Evolutionary conservation across 352 stramenopile genomes (phyloP).

Genomic region (Thraustotheca clavata): DNA sequence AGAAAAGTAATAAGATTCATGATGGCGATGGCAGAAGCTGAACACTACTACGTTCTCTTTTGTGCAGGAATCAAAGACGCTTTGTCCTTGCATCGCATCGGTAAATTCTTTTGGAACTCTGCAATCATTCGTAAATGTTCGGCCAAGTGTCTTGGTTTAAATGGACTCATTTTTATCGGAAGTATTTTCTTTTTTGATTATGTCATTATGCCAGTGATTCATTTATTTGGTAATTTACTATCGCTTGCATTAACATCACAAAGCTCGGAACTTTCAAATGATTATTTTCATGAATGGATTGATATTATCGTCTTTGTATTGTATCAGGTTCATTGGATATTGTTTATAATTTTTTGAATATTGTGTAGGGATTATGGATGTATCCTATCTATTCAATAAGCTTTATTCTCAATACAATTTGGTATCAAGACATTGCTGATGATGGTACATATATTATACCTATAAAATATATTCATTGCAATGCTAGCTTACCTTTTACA

Average conservation of each 20-base stretch:
- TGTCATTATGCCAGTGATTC: slow-evolving; percentile 78
- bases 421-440: slow-evolving; percentile 86
- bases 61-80: slow-evolving; percentile 80
- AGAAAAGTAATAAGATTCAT: background rate
- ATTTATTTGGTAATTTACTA: slow-evolving; percentile 78
- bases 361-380: slow-evolving; percentile 69
- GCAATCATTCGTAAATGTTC: slow-evolving; percentile 76
- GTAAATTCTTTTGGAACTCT: slow-evolving; percentile 81
- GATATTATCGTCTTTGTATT: slow-evolving; percentile 79
- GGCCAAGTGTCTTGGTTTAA: slow-evolving; percentile 85
- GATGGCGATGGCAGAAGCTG: background rate
- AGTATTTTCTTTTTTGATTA: slow-evolving; percentile 86
- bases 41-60: slow-evolving; percentile 29
- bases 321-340: slow-evolving; percentile 46
- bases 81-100: slow-evolving; percentile 76
- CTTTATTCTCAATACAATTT: slow-evolving; percentile 88
- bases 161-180: slow-evolving; percentile 81
- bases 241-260: slow-evolving; percentile 29
- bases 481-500: slow-evolving; percentile 14
- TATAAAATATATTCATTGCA: background rate
- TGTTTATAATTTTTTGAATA: background rate
- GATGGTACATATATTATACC: slow-evolving; percentile 38
- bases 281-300: slow-evolving; percentile 65
- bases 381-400: slow-evolving; percentile 89
- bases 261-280: slow-evolving; percentile 27